Conservation (phyloP, 768 basidiomycete species). For the Suillus cothurnatus region DNA sequence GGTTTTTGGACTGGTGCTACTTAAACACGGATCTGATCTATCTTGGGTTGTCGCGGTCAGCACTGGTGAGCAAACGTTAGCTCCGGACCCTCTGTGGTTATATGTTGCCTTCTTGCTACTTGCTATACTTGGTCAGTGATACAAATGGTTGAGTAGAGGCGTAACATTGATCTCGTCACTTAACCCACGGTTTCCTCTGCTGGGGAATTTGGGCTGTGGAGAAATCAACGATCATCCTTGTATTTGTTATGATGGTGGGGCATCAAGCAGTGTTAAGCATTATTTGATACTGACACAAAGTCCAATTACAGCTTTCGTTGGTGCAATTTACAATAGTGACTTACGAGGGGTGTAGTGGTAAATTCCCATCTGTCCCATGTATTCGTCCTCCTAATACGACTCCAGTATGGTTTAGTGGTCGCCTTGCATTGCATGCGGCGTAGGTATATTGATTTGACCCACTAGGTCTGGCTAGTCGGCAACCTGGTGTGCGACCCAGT, state of each 20-base stretch:
- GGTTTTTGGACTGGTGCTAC: conserved; percentile 16
- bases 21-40: conserved; percentile 3
- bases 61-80: background rate
- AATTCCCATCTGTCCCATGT: background rate
- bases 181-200: conserved; percentile 25
- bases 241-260: conserved; percentile 22
- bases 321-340: conserved; percentile 23
- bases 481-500: conserved; percentile 19
- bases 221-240: background rate
- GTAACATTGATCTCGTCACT: conserved; percentile 14
- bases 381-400: background rate
- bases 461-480: conserved; percentile 25
- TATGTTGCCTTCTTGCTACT: conserved; percentile 9
- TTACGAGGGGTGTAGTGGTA: conserved; percentile 10
- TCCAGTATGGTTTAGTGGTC: conserved; percentile 14
- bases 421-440: too few species aligned
- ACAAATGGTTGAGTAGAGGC: background rate
- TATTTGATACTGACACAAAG: background rate
- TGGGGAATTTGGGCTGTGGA: conserved; percentile 23
- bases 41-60: conserved; percentile 13
- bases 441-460: background rate
- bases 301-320: conserved; percentile 20
- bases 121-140: conserved; percentile 22
- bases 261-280: background rate
- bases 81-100: conserved; percentile 15